phyloP scores from a whole-genome alignment of 306 rosid genomes.

The Abrus precatorius region DNA sequence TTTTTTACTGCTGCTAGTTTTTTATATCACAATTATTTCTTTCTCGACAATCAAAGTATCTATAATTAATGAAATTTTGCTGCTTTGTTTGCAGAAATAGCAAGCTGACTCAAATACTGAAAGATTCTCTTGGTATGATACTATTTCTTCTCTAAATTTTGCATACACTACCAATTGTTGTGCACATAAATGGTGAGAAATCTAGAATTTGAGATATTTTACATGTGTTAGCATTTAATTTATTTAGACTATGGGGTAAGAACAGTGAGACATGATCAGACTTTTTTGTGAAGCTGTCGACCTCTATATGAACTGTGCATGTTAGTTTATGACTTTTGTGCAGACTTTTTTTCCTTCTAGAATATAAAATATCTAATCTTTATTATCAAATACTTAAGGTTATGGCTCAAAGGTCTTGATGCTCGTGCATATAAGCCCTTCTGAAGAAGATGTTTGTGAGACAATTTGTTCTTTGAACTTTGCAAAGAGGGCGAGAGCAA shows the following conservation, averaged over 20 bases:
- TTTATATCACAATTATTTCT: slow-evolving; percentile 42
- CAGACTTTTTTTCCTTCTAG: background rate
- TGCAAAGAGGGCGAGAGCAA: slow-evolving; percentile 86
- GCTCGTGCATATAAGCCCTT: slow-evolving; percentile 93
- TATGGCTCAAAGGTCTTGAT: slow-evolving; percentile 89
- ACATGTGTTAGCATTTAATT: background rate
- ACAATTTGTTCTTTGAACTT: slow-evolving; percentile 88
- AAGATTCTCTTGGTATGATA: slow-evolving; percentile 88
- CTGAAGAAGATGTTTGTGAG: slow-evolving; percentile 84
- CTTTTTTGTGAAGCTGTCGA: slow-evolving; percentile 14
- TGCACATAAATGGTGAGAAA: background rate
- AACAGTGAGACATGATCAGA: background rate
- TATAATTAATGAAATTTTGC: slow-evolving; percentile 34
- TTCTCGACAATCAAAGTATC: slow-evolving; percentile 45
- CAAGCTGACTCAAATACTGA: slow-evolving; percentile 94
- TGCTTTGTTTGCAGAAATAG: slow-evolving; percentile 84
- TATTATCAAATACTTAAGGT: slow-evolving; percentile 61
- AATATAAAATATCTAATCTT: slow-evolving; percentile 28
- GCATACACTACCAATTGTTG: slow-evolving; percentile 17
- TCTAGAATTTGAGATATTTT: slow-evolving; percentile 25
- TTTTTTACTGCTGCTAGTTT: slow-evolving; percentile 16
- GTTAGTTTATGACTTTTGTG: slow-evolving; percentile 28
- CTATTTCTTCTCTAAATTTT: slow-evolving; percentile 40
- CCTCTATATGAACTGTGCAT: slow-evolving; percentile 39
- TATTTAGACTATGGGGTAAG: background rate